Base-by-base conservation (phyloP, 306 rosid species). In the Rubus parviflorus region DNA sequence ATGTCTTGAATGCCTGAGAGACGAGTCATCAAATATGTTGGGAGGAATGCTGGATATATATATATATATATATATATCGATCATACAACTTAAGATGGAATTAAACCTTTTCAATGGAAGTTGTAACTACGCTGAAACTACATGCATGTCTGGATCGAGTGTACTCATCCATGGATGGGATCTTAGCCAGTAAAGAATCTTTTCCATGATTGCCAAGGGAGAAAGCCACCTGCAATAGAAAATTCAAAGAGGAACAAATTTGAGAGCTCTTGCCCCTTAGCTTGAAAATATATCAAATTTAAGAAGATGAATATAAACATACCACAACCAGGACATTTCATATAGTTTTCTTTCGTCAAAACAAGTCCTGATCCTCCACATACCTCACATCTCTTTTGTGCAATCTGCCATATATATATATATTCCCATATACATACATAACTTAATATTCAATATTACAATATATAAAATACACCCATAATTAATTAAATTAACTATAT, bases 151-250 rank as follows among this genome's bases (percentile, higher is more conserved):
- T 45, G 10, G 7, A 7, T 6, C 3, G 10, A 51, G 30, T 25
- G 30, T 17, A 56, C 38, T 22, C 7, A 14, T 60, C 40, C 40
- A 60, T 25, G 48, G 10, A 25, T 60, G 12, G 13, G 4, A 19
- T 25, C 48, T 84, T 82, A 92, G 75, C 98, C 93, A 40, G 92
- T 88, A 73, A 95, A 92, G 88, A 92, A 92, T 85, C 91, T 82
- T 84, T 83, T 95, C 98, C 98, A 95, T n/a, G 96, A 90, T 47
- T 90, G 97, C 97, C 97, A 94, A 4, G 98, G 96, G 68, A 90
- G 96, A 85, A 92, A 95, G 19, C 98, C 98, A 38, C 98, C 97
- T 89, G 85, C 77, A 81, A 76, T 51, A 75, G 3, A 77, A 9
- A 76, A 30, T 30, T 30, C 35, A 30, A 30, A 30, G 35, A 30